phyloP scores from a whole-genome alignment of 805 yeast species.

The Hanseniaspora clermontiae region DNA sequence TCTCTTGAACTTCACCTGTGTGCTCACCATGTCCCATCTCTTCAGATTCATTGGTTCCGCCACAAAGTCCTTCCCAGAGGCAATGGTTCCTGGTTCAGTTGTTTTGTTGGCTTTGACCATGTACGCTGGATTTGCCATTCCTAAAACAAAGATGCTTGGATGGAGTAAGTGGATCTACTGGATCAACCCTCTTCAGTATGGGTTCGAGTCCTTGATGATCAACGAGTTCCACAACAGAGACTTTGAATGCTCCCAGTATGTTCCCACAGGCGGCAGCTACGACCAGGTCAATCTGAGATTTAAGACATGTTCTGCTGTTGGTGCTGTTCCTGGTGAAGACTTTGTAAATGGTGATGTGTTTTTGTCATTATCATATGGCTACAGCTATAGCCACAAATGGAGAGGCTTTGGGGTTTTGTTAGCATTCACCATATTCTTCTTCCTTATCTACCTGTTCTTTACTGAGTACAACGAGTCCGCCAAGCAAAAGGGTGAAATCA shows the following conservation, averaged over 20 bases:
- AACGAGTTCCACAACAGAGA: constrained; percentile 33
- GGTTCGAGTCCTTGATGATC: constrained; percentile 34
- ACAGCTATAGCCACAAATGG: constrained; percentile 39
- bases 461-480: constrained; percentile 51
- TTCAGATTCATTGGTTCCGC: constrained; percentile 33
- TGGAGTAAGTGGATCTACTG: constrained; percentile 40
- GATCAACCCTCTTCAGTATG: constrained; percentile 33
- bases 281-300: constrained; percentile 20
- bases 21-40: constrained; percentile 45
- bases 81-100: constrained; percentile 36
- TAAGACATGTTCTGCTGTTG: constrained; percentile 38
- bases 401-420: constrained; percentile 47
- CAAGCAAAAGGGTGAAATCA: constrained; percentile 47
- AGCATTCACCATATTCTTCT: constrained; percentile 42
- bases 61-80: constrained; percentile 29
- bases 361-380: constrained; percentile 31
- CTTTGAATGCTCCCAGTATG: constrained; percentile 28
- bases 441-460: constrained; percentile 39
- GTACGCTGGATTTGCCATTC: constrained; percentile 35
- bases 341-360: constrained; percentile 39
- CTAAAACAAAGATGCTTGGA: constrained; percentile 33
- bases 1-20: constrained; percentile 32
- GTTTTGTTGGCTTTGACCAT: constrained; percentile 30
- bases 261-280: constrained; percentile 37
- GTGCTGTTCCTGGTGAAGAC: constrained; percentile 36